Evolutionary conservation across 2,329 filamentous ascomycete genomes (phyloP), one percentile per base, ranked within the genome.

Genomic region (Chrysoporthe puriensis): DNA sequence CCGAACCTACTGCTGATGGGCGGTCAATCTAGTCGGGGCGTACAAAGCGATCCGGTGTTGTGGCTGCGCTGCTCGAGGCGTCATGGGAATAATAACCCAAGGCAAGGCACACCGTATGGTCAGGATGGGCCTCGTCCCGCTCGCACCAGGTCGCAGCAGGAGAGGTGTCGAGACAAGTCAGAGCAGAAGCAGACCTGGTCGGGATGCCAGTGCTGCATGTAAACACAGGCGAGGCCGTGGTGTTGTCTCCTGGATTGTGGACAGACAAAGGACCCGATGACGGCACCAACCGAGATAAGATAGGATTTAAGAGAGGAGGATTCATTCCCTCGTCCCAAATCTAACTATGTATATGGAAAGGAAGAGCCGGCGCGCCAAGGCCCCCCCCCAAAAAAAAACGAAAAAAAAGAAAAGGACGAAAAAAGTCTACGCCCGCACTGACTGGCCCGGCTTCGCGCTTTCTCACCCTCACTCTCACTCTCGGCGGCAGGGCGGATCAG

Each of bases 261-360:
- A 52, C 48, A 14, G 9, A 40, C 36, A 40, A 9, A 52, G 50
- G 13, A 32, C 50, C 14, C 32, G 50, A 54, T 54, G 50, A 54
- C 50, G 50, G 50, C 50, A 18, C 50, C 50, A 54, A 54, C 50
- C 50, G 50, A 54, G 50, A 54, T 54, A 54, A 34, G 26, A 54
- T 54, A 54, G 26, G 11, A 34, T 34, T 16, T 4, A 21, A 16
- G 14, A 32, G 14, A 52, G 13, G 13, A 54, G 32, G 26, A 11
- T 32, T 32, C 11, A 4, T 3, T 34, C 50, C 13, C 26, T 6
- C 26, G 26, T 26, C 26, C 26, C 26, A 26, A 26, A 1, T 26
- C 26, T 26, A 26, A 26, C 26, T 34, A 40, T 40, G 9, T 34
- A 14, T 52, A 32, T 32, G 26, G 26, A 8, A 50, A 14, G 21